Evolutionary conservation across 768 basidiomycete species (phyloP).

Genomic region (Lentinula lateritia): DNA sequence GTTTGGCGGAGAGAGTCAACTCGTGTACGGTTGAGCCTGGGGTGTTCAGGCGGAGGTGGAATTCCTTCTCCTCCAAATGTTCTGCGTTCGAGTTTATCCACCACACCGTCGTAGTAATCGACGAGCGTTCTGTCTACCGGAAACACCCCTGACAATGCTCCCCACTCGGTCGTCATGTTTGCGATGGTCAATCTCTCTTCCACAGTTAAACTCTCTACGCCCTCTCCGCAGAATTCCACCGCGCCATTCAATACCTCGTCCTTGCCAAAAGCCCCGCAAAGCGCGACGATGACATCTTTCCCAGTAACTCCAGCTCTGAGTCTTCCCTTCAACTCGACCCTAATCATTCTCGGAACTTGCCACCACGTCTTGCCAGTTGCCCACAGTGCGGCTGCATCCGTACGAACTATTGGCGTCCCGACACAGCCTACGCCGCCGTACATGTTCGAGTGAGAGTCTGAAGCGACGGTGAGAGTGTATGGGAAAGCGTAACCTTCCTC

Average conservation of each 20-base stretch:
- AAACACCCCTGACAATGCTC: constrained; percentile 93
- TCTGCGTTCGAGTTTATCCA: constrained; percentile 70
- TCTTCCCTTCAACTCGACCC: constrained; percentile 81
- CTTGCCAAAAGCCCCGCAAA: constrained; percentile 92
- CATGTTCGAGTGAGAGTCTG: constrained; percentile 97
- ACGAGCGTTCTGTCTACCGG: constrained; percentile 81
- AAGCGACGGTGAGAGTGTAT: constrained; percentile 90
- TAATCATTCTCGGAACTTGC: constrained; percentile 97
- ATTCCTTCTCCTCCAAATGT: constrained; percentile 58
- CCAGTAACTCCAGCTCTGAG: constrained; percentile 90
- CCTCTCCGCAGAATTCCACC: constrained; percentile 93
- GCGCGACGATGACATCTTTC: constrained; percentile 96
- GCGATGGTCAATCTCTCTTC: constrained; percentile 95
- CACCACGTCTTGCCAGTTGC: constrained; percentile 99
- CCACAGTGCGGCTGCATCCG: constrained; percentile 94
- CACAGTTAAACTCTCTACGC: constrained; percentile 68
- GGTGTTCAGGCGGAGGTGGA: constrained; percentile 75
- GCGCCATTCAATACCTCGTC: constrained; percentile 97
- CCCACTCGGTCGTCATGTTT: constrained; percentile 99
- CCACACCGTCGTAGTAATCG: constrained; percentile 76
- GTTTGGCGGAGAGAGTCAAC: constrained; percentile 57
- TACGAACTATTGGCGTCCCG: constrained; percentile 95
- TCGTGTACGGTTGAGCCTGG: constrained; percentile 74
- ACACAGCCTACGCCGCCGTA: constrained; percentile 97
- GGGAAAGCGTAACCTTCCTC: constrained; percentile 99